Evolutionary conservation across 352 stramenopile genomes (phyloP).

Genomic region (Peronospora belbahrii): DNA sequence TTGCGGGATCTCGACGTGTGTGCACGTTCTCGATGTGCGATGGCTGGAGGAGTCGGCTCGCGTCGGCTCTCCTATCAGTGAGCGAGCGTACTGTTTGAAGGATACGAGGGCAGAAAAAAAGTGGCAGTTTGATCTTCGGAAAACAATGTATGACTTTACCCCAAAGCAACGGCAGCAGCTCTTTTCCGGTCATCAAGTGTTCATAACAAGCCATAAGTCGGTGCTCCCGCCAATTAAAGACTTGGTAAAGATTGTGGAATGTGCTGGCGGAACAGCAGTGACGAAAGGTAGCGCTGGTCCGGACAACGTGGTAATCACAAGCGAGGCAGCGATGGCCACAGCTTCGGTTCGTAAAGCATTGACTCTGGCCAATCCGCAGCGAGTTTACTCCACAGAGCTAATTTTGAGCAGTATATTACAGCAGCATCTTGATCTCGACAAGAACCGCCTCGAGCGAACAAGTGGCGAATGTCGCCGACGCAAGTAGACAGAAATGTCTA

Average conservation of each 20-base stretch:
- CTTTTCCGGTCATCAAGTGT: slow-evolving; percentile 31
- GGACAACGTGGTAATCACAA: slow-evolving; percentile 40
- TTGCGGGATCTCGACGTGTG: slow-evolving; percentile 45
- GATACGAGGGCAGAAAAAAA: slow-evolving; percentile 38
- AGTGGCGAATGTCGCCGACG: slow-evolving; percentile 11
- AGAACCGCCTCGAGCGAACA: slow-evolving; percentile 24
- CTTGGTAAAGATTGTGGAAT: slow-evolving; percentile 47
- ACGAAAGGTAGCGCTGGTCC: slow-evolving; percentile 22
- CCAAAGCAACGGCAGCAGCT: slow-evolving; percentile 25
- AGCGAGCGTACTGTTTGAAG: slow-evolving; percentile 34
- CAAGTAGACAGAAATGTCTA: slow-evolving; percentile 7
- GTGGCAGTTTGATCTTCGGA: slow-evolving; percentile 40
- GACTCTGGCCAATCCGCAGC: slow-evolving; percentile 14
- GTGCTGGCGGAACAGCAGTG: slow-evolving; percentile 30
- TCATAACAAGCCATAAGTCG: slow-evolving; percentile 48
- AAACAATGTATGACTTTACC: slow-evolving; percentile 42
- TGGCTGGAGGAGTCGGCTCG: slow-evolving; percentile 52
- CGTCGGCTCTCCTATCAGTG: slow-evolving; percentile 25
- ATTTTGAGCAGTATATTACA: slow-evolving; percentile 45
- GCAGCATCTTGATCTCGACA: slow-evolving; percentile 34
- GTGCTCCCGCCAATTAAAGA: slow-evolving; percentile 40
- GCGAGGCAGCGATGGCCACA: slow-evolving; percentile 22
- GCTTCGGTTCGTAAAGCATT: slow-evolving; percentile 35
- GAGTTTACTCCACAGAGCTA: slow-evolving; percentile 37
- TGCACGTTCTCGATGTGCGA: slow-evolving; percentile 44